phyloP scores from a whole-genome alignment of 2,329 filamentous ascomycete species.

The Aulographum hederae region DNA sequence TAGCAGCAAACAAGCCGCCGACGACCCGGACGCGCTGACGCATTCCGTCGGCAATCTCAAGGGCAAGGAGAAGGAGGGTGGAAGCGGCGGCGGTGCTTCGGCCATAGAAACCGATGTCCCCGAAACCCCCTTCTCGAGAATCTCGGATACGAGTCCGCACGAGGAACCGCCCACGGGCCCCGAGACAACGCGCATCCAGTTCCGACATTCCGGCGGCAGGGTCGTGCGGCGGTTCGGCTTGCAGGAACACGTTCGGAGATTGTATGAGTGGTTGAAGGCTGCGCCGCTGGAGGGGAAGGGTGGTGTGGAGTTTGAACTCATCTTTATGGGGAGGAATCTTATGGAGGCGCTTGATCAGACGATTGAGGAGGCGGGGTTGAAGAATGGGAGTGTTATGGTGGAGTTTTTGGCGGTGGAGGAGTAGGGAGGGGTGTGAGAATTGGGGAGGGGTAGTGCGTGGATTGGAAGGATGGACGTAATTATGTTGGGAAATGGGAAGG shows the following conservation, averaged over 20 bases:
- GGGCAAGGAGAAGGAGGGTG: conserved; percentile 34
- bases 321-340: conserved; percentile 72
- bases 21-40: conserved; percentile 79
- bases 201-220: conserved; percentile 67
- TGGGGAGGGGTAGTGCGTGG: no score
- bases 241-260: conserved; percentile 56
- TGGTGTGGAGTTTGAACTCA: conserved; percentile 69
- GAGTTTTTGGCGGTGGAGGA: conserved; percentile 39
- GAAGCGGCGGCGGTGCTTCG: conserved; percentile 18
- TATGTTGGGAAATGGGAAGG: no score
- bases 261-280: conserved; percentile 96
- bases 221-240: conserved; percentile 74
- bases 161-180: conserved; percentile 57
- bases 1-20: conserved; percentile 33
- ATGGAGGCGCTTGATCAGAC: conserved; percentile 56
- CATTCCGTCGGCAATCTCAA: conserved; percentile 30
- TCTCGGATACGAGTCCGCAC: conserved; percentile 57
- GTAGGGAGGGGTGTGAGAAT: conserved; percentile 6
- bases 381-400: conserved; percentile 90
- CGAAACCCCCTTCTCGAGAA: conserved; percentile 40
- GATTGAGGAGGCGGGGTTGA: conserved; percentile 67
- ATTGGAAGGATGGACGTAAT: no score
- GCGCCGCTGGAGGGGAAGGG: conserved; percentile 65
- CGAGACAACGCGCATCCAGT: conserved; percentile 75
- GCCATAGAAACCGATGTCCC: conserved; percentile 12